Evolutionary conservation across 2,329 filamentous ascomycete genomes (phyloP).

Genomic region (Capronia epimyces): DNA sequence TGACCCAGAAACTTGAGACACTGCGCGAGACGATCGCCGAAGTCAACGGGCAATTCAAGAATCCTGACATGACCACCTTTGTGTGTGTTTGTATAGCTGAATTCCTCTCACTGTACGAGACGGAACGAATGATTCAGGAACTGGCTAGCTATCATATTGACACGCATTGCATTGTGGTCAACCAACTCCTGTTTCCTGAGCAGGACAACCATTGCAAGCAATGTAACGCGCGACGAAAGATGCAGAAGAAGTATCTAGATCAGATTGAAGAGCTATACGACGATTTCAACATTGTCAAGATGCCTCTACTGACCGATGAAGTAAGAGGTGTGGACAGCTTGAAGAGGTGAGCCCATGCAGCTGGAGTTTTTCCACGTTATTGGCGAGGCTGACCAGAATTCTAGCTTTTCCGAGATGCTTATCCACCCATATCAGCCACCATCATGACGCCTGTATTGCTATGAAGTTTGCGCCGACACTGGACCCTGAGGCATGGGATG

Average conservation of each 20-base stretch:
- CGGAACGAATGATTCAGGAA: conserved; percentile 99
- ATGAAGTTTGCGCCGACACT: neutral
- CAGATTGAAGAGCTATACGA: conserved; percentile 98
- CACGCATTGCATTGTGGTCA: conserved; percentile 95
- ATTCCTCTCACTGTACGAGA: conserved; percentile 95
- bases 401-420: conserved; percentile 48
- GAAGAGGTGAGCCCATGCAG: conserved; percentile 57
- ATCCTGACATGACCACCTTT: conserved; percentile 90
- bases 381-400: conserved; percentile 10
- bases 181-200: conserved; percentile 91
- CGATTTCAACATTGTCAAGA: conserved; percentile 98
- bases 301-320: conserved; percentile 93
- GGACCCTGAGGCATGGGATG: neutral
- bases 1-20: conserved; percentile 90
- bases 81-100: conserved; percentile 98
- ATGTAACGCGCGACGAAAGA: conserved; percentile 88
- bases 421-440: conserved; percentile 46
- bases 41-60: conserved; percentile 97
- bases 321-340: conserved; percentile 91
- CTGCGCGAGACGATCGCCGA: conserved; percentile 89
- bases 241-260: conserved; percentile 99
- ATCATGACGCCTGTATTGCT: conserved; percentile 30
- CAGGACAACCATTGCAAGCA: conserved; percentile 82
- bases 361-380: neutral
- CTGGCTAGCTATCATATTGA: conserved; percentile 89